Evolutionary conservation across 1,139 yeast genomes (phyloP), one percentile per base, ranked within the genome.

Genomic region (Lipomyces yarrowii): DNA sequence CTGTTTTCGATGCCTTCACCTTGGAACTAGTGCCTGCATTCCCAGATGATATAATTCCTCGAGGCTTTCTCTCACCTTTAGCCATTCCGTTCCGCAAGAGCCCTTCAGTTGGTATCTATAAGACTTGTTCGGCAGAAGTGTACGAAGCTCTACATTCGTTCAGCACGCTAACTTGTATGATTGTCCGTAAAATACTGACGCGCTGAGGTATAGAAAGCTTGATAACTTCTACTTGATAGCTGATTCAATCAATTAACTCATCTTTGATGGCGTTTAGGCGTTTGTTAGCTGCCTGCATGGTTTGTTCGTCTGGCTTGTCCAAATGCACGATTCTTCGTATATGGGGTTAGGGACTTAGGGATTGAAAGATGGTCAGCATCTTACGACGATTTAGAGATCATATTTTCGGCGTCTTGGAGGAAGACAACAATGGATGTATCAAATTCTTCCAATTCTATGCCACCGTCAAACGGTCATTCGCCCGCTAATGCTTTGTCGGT

Each of bases 31-130:
- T 64, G 23, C 67, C 67, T 13, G 64, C 55, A 32, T 61, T 64
- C 2, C 67, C 67, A 21, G 67, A 55, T 3, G 64, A 58, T 26
- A 64, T 21, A 15, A 64, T 64, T 11, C 64, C 66, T 30, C 61
- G 56, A 30, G 66, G 62, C 42, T 63, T 63, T 30, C 62, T 52
- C 23, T 64, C 67, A 18, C 67, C 67, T 39, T 61, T 61, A 8
- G 67, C 67, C 67, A 64, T 64, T 39, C 23, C 33, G 55, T 26
- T 32, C 8, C 21, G 21, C 11, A 8, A n/a, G 7, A 7, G 23
- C 18, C 21, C 2, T 15, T 15, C 3, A 7, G 18, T 6, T n/a
- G 7, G 21, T 39, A 15, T 18, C 48, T 18, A 39, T 18, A 42
- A 42, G 21, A 15, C 15, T 8, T n/a, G 23, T 42, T 21, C 23